Evolutionary conservation across 2,329 filamentous ascomycete species (phyloP), one percentile per base, ranked within the genome.

Genomic region (Phaeophleospora eucalypticola): DNA sequence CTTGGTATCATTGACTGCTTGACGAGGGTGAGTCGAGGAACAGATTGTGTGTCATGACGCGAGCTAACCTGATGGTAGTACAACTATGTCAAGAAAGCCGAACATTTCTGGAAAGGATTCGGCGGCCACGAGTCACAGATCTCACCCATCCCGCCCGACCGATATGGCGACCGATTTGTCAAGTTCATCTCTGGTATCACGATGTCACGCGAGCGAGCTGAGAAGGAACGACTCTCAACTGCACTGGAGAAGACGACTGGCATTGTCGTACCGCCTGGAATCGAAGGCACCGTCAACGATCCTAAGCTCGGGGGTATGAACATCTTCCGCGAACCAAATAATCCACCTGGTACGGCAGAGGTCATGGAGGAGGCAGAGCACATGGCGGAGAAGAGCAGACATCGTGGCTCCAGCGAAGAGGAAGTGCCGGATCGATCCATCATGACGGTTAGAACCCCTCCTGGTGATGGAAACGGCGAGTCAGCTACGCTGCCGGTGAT

Each of bases 1-100:
- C 81, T 98, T 6, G 94, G 93, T 29, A 94, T 98, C 60, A 98
- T 98, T 67, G 93, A 98, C 70, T 98, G 93, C 68, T 75, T 98
- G 61, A 98, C 93, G 60, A 89, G 96, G 67, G 89, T 95, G 78
- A 81, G 87, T 80, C 43, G n/a, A 20, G 12, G n/a, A 33, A 7
- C 2, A 12, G 2, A 16, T 15, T 36, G 16, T 19, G 15, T 6
- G 9, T 17, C 17, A 27, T 9, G 33, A 8, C 14, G 8, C 10
- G 4, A n/a, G 36, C 41, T 49, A 18, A 47, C 35, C 24, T 38
- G 7, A 19, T 3, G 41, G 19, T 60, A 95, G 88, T 98, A 97
- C 67, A 89, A 89, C 57, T 82, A 90, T 55, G 80, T 95, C 69
- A 98, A 98, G 72, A 91, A 93, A 65, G 80, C 91, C 52, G 93